Conservation (phyloP, 352 stramenopile genomes). For the Halophytophthora polymorphica region DNA sequence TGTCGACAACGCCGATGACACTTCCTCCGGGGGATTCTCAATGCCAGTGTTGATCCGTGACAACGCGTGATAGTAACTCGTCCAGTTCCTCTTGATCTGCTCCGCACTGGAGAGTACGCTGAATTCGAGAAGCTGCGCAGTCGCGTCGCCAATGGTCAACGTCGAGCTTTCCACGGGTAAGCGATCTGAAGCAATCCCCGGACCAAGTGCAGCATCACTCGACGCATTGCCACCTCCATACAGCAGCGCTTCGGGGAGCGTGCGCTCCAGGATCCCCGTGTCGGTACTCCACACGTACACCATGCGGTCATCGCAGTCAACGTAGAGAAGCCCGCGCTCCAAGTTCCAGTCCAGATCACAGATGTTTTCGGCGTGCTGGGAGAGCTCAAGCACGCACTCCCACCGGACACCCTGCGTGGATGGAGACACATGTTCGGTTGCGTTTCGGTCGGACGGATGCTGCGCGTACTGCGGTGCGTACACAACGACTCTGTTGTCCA, state of each 20-base stretch:
- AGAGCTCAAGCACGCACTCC: constrained; percentile 59
- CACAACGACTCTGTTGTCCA: constrained; percentile 55
- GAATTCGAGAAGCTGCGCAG: constrained; percentile 64
- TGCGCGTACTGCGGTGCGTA: constrained; percentile 56
- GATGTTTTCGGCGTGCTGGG: constrained; percentile 60
- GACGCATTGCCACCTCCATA: constrained; percentile 40
- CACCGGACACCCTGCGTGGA: constrained; percentile 37
- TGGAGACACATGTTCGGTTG: constrained; percentile 6
- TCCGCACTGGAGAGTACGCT: constrained; percentile 61
- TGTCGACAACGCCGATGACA: constrained; percentile 21
- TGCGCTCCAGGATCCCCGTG: constrained; percentile 73
- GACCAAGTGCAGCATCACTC: constrained; percentile 5
- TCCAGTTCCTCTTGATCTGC: constrained; percentile 70
- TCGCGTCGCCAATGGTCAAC: constrained; percentile 49
- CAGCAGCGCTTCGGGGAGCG: constrained; percentile 49
- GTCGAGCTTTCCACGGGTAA: constrained; percentile 45
- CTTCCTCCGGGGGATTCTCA: not conserved
- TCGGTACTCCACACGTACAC: constrained; percentile 79
- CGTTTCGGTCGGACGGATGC: constrained; percentile 21
- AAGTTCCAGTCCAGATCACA: constrained; percentile 56
- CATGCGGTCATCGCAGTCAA: constrained; percentile 75
- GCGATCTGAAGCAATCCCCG: not conserved
- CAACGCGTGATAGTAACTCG: constrained; percentile 48
- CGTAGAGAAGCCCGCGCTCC: constrained; percentile 47
- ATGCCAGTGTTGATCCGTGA: constrained; percentile 3